Base-by-base conservation (phyloP, 805 yeast species). In the Myxozyma vanderwaltii region DNA sequence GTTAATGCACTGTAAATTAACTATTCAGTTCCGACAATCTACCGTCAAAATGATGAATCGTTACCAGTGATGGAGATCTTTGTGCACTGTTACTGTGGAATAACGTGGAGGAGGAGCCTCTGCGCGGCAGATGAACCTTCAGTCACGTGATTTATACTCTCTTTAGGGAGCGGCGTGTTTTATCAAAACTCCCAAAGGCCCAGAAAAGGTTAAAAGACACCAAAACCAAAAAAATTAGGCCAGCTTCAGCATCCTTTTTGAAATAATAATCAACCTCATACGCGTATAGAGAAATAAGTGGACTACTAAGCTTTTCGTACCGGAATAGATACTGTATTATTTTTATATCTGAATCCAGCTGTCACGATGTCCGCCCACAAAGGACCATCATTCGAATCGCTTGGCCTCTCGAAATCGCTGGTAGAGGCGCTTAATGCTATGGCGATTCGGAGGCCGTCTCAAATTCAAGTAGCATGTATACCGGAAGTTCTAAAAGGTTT, bases 321-420 rank as follows among this genome's bases (percentile, higher is more conserved):
- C n/a, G n/a, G n/a, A n/a, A n/a, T n/a, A n/a, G n/a, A n/a, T n/a
- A n/a, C n/a, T n/a, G n/a, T n/a, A n/a, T n/a, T n/a, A n/a, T n/a
- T n/a, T n/a, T n/a, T n/a, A n/a, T n/a, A n/a, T n/a, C n/a, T n/a
- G n/a, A n/a, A n/a, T n/a, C n/a, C n/a, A n/a, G n/a, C n/a, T n/a
- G n/a, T n/a, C n/a, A n/a, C n/a, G n/a, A 29, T 27, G 47, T n/a
- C 39, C 5, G n/a, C 46, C 2, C 15, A 24, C 13, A 47, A 53
- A 23, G 41, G 24, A 33, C 53, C 45, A 21, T 19, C 64, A 2
- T 89, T 89, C 69, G 76, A 77, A 51, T 76, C 77, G 8, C 68
- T 94, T 19, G 98, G 97, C 0, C 82, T 89, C 8, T 82, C 96
- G 27, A 84, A 81, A 71, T 91, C 99, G 97, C 83, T 94, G 19